These are phyloP conservation scores for Oldenlandia corymbosa DNA, from an alignment of 257 asterid genomes.

Conservation along the genomic window DNA sequence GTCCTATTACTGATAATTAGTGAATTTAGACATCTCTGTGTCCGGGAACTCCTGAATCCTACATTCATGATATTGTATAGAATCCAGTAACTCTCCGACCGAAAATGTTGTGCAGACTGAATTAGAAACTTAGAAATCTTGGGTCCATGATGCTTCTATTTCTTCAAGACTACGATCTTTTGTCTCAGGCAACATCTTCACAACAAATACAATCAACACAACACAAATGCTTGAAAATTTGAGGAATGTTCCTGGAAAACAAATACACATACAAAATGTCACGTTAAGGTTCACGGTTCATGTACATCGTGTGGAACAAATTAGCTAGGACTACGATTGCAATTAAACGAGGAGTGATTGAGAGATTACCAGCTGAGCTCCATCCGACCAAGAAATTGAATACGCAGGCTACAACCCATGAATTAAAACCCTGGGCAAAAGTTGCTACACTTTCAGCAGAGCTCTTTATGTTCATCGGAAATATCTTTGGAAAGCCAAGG, in stretches of 20 bases:
- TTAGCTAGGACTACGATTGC: too few species aligned
- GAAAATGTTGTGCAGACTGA: too few species aligned
- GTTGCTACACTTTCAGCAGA: conserved; percentile 3
- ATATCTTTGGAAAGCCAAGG: not conserved
- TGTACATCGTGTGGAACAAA: too few species aligned
- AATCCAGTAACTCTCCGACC: too few species aligned
- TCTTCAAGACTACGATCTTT: conserved; percentile 5
- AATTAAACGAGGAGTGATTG: too few species aligned
- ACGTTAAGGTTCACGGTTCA: not conserved
- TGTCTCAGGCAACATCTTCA: conserved; percentile 10
- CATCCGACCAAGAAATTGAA: conserved; percentile 2
- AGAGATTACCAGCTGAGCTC: conserved; percentile 9
- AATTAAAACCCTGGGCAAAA: not conserved
- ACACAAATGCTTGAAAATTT: not conserved
- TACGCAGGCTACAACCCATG: conserved; percentile 4
- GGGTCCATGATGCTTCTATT: conserved; percentile 1
- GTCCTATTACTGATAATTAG: too few species aligned
- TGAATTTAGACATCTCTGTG: too few species aligned
- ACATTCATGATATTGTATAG: too few species aligned
- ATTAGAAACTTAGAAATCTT: too few species aligned
- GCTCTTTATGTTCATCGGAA: conserved; percentile 11
- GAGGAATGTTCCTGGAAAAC: conserved; percentile 6
- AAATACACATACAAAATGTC: not conserved
- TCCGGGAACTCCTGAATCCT: too few species aligned
- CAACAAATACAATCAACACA: not conserved